Evolutionary conservation across 176 grass and related monocot genomes (phyloP), one percentile per base, ranked within the genome.

Genomic region (Carex pumila): DNA sequence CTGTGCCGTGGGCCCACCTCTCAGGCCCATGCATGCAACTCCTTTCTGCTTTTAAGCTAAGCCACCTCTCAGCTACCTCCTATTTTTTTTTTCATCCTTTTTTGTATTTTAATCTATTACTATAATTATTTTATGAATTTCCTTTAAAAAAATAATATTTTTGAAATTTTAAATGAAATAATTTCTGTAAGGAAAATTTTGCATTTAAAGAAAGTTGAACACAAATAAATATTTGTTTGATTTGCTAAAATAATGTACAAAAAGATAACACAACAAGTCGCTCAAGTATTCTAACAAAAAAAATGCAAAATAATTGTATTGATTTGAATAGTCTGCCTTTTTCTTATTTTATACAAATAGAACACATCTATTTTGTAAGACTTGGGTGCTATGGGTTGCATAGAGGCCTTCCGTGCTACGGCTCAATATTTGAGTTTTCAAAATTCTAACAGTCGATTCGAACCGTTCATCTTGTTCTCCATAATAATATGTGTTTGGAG

Each of bases 1-100:
- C 21, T n/a, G 29, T 58, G 14, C 53, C 1, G 1, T 77, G 54
- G 34, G 3, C 69, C 41, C 69, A 77, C 50, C 25, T 31, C 49
- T 18, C 17, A 0, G n/a, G 80, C 80, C 18, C 80, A 82, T 82
- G 37, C 61, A 82, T 82, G 11, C 80, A 82, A n/a, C 19, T 67
- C 56, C 54, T 54, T 54, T 82, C 61, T 67, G 61, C 61, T 82
- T 82, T 82, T 18, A 82, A 82, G 80, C 80, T 12, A 82, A 82
- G 80, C 62, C 58, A 82, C 59, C 59, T 41, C 61, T 22, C 79
- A 82, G 6, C 80, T 65, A 67, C 80, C 79, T 81, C 56, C 25
- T 19, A 5, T 61, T 81, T 80, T 61, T 2, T 2, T 59, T 34
- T 79, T 58, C 39, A 53, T 21, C 1, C 18, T 1, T 79, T 2